Evolutionary conservation across 192 early-diverging fungal species (phyloP), one percentile per base, ranked within the genome.

Genomic region (Kappamyces sp.): DNA sequence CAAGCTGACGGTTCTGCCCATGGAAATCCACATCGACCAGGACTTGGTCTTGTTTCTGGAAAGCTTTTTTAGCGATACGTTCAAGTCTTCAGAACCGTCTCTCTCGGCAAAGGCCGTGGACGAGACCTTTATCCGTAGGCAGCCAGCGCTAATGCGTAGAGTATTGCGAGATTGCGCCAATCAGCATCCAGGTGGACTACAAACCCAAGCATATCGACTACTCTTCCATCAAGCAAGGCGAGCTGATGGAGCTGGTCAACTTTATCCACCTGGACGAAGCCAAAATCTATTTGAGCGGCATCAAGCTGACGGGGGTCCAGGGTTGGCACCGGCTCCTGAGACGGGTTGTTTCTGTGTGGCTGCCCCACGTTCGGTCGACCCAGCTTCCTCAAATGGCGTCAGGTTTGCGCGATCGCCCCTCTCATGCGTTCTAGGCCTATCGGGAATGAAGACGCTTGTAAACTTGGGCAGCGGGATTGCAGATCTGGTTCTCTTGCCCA

Each of bases 121-220:
- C 47, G 50, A 55, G 31, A 51, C 62, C 3, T 74, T 74, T 35
- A 65, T 74, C 62, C 73, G 73, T 71, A 70, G 5, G 6, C 2
- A 0, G 7, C 34, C 52, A 10, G 34, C 10, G 9, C 47, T 49
- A 39, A 32, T 3, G 72, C 74, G 40, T 75, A 87, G 72, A 80
- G 67, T 34, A 83, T 80, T 65, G 60, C 54, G 80, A 86, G 32
- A 72, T 98, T 47, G 66, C 71, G 3, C 87, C 91, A 2, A 81
- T 98, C 47, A 75, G 75, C 3, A 65, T 96, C 51, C 92, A 91
- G 55, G 78, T 98, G 60, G 95, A 98, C 72, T 98, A 95, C 75
- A 97, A 97, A 70, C 90, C 96, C n/a, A 91, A 95, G 60, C 87
- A 89, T 31, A 77, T 94, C 40, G 90, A 92, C 48, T 84, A 82